Conservation (phyloP, 2,329 filamentous ascomycete species). For the Sporothrix brasiliensis region DNA sequence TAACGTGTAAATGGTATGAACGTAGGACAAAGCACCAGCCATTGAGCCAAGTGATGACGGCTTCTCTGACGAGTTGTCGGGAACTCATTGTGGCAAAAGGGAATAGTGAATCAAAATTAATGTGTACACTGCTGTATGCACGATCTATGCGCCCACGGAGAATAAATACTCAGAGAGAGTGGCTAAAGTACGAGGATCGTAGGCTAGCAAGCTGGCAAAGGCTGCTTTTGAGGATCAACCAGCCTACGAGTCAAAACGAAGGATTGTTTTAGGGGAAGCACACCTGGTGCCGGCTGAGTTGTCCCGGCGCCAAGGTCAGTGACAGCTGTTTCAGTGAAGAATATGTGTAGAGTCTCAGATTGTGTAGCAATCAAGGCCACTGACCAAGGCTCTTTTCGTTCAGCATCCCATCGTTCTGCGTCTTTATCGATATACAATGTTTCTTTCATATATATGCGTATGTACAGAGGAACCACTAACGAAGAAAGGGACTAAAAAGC, state of each 20-base stretch:
- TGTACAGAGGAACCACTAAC: neutral
- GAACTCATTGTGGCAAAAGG: neutral
- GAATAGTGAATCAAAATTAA: neutral
- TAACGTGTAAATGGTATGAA: neutral
- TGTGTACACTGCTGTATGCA: neutral
- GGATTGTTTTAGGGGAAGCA: neutral
- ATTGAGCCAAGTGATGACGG: neutral
- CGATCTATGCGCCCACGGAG: neutral
- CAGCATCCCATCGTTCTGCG: too few species aligned
- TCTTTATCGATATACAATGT: neutral
- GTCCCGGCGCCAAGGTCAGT: neutral
- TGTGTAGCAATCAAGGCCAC: neutral
- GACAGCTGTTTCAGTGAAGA: neutral
- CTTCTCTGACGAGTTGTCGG: neutral
- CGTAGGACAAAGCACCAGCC: neutral
- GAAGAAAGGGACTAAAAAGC: neutral
- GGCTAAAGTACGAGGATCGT: neutral
- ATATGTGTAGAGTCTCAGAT: neutral
- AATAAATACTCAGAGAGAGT: conserved; percentile 9
- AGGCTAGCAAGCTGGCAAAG: neutral
- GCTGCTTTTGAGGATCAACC: neutral
- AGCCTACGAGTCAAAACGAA: neutral
- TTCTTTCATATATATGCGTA: conserved; percentile 10
- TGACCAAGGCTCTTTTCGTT: too few species aligned
- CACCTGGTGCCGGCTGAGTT: conserved; percentile 16